These are phyloP conservation scores for Mycena pura DNA, from an alignment of 768 basidiomycete species.

Conservation along the genomic window DNA sequence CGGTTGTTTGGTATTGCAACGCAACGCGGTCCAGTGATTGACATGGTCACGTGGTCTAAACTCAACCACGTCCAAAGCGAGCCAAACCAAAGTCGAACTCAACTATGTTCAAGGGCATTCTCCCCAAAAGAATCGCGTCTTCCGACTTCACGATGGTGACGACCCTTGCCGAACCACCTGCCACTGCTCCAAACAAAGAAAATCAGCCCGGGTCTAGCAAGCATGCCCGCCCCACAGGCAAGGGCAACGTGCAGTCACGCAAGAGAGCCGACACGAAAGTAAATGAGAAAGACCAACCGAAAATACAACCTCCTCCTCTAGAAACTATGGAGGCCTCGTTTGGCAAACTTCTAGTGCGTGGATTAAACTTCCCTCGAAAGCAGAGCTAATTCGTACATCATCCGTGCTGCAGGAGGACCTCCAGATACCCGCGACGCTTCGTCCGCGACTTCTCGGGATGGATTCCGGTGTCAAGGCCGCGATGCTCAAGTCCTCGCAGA, in stretches of 20 bases:
- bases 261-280: conserved; percentile 56
- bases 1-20: neutral
- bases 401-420: conserved; percentile 72
- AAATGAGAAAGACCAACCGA: conserved; percentile 44
- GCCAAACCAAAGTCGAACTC: conserved; percentile 31
- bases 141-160: conserved; percentile 80
- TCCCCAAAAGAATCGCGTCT: conserved; percentile 70
- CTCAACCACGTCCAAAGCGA: conserved; percentile 41
- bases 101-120: conserved; percentile 82
- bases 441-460: conserved; percentile 82
- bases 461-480: conserved; percentile 88
- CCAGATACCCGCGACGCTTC: conserved; percentile 80
- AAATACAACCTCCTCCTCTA: conserved; percentile 31
- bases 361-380: neutral
- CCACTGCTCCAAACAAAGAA: conserved; percentile 63
- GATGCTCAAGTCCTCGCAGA: conserved; percentile 87
- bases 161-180: conserved; percentile 49
- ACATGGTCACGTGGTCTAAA: conserved; percentile 23
- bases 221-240: conserved; percentile 21
- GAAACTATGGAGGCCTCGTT: conserved; percentile 69
- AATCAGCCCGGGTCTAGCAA: conserved; percentile 54
- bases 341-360: conserved; percentile 77
- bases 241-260: conserved; percentile 37
- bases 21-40: neutral
- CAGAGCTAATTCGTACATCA: neutral